A percentile compares a stretch with the other conserved stretches of the same genome.
Conservation (phyloP, 2,329 filamentous ascomycete species). For the Aureobasidium sp. region DNA sequence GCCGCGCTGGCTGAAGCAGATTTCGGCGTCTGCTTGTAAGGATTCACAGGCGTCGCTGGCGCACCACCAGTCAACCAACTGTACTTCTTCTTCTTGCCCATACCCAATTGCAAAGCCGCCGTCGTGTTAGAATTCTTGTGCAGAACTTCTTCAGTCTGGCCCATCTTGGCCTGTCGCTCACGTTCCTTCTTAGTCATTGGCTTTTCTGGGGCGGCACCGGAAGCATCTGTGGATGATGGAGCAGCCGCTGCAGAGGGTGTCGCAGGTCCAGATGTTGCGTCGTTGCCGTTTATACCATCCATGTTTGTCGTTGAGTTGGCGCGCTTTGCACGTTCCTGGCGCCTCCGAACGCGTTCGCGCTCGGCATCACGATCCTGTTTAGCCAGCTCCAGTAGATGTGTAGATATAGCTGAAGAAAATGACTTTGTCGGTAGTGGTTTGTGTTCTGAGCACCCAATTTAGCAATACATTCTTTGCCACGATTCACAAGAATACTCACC, state of each 20-base stretch:
- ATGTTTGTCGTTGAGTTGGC: constrained; percentile 20
- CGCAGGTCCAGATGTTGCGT: constrained; percentile 22
- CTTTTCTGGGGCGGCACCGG: constrained; percentile 52
- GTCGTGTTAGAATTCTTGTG: constrained; percentile 80
- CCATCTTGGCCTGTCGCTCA: constrained; percentile 66
- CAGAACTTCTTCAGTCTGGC: constrained; percentile 65
- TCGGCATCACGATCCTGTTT: constrained; percentile 64
- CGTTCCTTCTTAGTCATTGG: constrained; percentile 81
- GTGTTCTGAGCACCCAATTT: constrained; percentile 32
- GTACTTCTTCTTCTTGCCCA: constrained; percentile 62
- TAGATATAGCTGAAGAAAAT: constrained; percentile 38
- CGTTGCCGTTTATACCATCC: background rate
- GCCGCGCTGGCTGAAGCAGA: constrained; percentile 13
- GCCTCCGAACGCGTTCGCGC: constrained; percentile 50
- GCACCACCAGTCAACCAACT: constrained; percentile 62
- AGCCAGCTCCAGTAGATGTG: constrained; percentile 55
- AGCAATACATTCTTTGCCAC: background rate
- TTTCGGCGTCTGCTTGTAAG: constrained; percentile 26
- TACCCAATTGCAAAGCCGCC: constrained; percentile 65
- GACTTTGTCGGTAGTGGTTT: constrained; percentile 43
- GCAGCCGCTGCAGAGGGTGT: constrained; percentile 26
- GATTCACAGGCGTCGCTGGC: constrained; percentile 50
- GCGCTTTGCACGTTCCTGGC: constrained; percentile 35
- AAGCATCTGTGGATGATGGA: constrained; percentile 31
- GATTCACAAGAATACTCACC: background rate